Percentiles rank a stretch among this genome's conserved stretches.
Evolutionary conservation across 1,139 yeast species (phyloP).

Genomic region (Torulaspora pretoriensis): DNA sequence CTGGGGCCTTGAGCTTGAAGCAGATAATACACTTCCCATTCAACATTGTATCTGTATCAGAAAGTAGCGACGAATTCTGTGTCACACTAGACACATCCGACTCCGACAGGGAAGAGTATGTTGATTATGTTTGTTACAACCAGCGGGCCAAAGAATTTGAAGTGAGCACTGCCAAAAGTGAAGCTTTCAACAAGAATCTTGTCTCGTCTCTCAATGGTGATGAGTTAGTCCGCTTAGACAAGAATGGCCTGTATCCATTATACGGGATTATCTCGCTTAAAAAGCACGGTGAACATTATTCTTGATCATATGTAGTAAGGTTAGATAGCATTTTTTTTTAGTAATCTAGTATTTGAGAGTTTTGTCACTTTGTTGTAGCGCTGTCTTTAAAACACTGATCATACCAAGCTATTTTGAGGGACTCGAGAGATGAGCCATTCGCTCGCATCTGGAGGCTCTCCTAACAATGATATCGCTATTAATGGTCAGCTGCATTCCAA

Average conservation of each 20-base stretch:
- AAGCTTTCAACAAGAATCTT: constrained; percentile 21
- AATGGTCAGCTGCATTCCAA: not conserved
- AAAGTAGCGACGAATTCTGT: constrained; percentile 37
- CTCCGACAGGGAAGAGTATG: constrained; percentile 25
- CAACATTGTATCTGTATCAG: constrained; percentile 39
- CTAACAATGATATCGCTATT: not conserved
- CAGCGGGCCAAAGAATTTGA: constrained; percentile 39
- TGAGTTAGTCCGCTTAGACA: constrained; percentile 30
- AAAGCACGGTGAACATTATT: constrained; percentile 74
- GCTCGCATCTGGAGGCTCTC: not conserved
- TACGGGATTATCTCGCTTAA: constrained; percentile 62
- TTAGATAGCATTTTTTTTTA: not conserved
- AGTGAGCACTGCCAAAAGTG: constrained; percentile 24
- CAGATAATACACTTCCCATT: constrained; percentile 36
- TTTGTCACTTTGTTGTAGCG: not conserved
- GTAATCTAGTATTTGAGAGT: not conserved
- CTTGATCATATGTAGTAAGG: constrained; percentile 16
- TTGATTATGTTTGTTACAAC: constrained; percentile 37
- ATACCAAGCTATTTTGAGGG: too few relatives aligned
- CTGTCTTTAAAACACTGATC: not conserved
- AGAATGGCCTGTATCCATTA: constrained; percentile 56
- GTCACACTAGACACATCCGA: constrained; percentile 48
- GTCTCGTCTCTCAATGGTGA: constrained; percentile 22
- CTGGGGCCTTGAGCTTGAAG: constrained; percentile 35
- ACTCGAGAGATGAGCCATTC: not conserved